Evolutionary conservation across 1,284 basidiomycete genomes (phyloP).

Genomic region (Mycosarcoma maydis): DNA sequence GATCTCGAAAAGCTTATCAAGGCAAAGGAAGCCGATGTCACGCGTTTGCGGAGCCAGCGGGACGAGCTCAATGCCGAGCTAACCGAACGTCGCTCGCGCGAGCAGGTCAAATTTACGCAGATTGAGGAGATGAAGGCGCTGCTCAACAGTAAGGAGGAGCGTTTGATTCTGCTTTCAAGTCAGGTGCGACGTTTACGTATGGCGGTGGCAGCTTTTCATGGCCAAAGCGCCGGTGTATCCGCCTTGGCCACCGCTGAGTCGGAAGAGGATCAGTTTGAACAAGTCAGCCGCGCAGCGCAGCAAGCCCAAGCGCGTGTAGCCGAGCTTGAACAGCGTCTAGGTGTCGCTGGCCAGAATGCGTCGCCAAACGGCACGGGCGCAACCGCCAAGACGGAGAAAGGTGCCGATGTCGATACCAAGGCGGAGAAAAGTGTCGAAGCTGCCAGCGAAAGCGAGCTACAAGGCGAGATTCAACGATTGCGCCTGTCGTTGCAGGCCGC

Average conservation of each 20-base stretch:
- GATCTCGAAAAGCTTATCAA: constrained; percentile 79
- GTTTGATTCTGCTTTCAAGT: constrained; percentile 77
- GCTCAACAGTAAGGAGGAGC: constrained; percentile 72
- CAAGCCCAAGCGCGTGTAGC: constrained; percentile 33
- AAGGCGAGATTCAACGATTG: constrained; percentile 74
- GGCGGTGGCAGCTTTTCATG: constrained; percentile 78
- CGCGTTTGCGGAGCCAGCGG: constrained; percentile 35
- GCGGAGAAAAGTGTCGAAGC: constrained; percentile 5
- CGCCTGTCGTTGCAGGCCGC: constrained; percentile 30
- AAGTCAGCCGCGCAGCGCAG: constrained; percentile 26
- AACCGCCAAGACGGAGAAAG: constrained; percentile 1
- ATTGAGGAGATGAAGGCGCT: constrained; percentile 64
- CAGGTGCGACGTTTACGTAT: constrained; percentile 81
- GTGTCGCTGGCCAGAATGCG: neutral
- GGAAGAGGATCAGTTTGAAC: constrained; percentile 39
- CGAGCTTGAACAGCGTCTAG: constrained; percentile 38
- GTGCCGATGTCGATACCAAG: constrained; percentile 2
- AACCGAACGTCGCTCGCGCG: constrained; percentile 58
- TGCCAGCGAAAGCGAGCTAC: constrained; percentile 51
- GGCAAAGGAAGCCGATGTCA: constrained; percentile 73
- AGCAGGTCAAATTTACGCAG: constrained; percentile 59
- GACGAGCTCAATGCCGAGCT: constrained; percentile 55
- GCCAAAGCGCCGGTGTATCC: constrained; percentile 77
- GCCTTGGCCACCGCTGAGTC: constrained; percentile 73
- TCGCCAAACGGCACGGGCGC: constrained; percentile 18